Percentiles rank a stretch among this genome's conserved stretches.
Conservation (phyloP, 768 basidiomycete genomes). For the Podaxis rugospora region DNA sequence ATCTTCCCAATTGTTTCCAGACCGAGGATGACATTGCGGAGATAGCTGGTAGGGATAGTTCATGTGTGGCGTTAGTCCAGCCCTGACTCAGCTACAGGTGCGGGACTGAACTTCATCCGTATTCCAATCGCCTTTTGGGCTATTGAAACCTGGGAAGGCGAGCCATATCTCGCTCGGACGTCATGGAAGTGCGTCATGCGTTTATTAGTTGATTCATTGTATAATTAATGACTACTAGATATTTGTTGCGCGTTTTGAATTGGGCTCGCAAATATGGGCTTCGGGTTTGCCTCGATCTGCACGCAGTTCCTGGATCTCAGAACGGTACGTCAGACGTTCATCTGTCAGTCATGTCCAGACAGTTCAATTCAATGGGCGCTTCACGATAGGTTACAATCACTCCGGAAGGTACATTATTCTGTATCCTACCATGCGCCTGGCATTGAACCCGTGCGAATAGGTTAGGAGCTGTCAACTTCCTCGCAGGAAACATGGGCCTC, state of each 20-base stretch:
- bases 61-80: background rate
- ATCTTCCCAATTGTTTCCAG: constrained; percentile 27
- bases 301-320: constrained; percentile 76
- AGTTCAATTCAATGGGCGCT: background rate
- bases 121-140: constrained; percentile 86
- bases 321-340: constrained; percentile 41
- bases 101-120: constrained; percentile 82
- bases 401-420: constrained; percentile 40
- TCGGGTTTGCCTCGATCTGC: constrained; percentile 78
- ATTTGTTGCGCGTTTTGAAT: constrained; percentile 66
- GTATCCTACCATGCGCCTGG: background rate
- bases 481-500: constrained; percentile 75
- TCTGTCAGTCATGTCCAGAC: background rate
- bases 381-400: constrained; percentile 46
- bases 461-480: constrained; percentile 51
- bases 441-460: constrained; percentile 15
- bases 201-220: background rate
- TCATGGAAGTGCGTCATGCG: constrained; percentile 59
- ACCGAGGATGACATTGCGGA: constrained; percentile 84
- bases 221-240: constrained; percentile 30
- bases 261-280: constrained; percentile 92
- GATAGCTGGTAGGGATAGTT: constrained; percentile 51
- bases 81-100: constrained; percentile 28
- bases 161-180: constrained; percentile 72
- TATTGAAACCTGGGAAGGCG: constrained; percentile 67